Evolutionary conservation across 2,329 filamentous ascomycete genomes (phyloP).

Genomic region (Beauveria brongniartii): DNA sequence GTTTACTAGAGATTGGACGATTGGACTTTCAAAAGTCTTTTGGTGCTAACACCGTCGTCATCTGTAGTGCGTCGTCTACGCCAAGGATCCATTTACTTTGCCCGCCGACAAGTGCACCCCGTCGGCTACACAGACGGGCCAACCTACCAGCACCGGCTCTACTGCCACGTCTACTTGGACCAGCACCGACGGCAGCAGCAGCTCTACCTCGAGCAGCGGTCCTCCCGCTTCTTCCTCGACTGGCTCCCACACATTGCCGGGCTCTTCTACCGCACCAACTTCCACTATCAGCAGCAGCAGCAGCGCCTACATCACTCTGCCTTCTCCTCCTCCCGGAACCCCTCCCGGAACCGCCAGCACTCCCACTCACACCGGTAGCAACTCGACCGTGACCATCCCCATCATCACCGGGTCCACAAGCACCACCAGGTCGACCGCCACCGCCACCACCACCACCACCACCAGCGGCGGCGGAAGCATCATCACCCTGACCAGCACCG

Average conservation of each 20-base stretch:
- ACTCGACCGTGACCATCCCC: slow-evolving; percentile 6
- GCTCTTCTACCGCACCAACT: background rate
- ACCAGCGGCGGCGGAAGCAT: background rate
- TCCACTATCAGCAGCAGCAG: background rate
- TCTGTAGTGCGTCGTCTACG: slow-evolving; percentile 35
- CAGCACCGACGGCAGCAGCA: slow-evolving; percentile 19
- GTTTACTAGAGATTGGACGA: no score
- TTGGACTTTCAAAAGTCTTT: background rate
- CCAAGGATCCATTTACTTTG: slow-evolving; percentile 29
- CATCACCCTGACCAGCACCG: background rate
- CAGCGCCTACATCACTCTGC: background rate
- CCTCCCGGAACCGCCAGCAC: slow-evolving; percentile 1
- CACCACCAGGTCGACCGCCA: no score
- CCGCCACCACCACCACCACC: background rate
- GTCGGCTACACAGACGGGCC: slow-evolving; percentile 15
- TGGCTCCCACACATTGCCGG: background rate
- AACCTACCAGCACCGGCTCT: slow-evolving; percentile 6
- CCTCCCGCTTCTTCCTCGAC: background rate
- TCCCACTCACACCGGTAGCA: background rate
- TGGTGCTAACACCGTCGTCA: background rate
- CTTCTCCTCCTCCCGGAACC: background rate
- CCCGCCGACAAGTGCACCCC: slow-evolving; percentile 27
- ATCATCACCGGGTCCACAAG: slow-evolving; percentile 11
- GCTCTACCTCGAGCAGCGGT: background rate
- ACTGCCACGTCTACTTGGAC: slow-evolving; percentile 5